Evolutionary conservation across 2,329 filamentous ascomycete species (phyloP), one percentile per base, ranked within the genome.

Genomic region (Scedosporium apiospermum): DNA sequence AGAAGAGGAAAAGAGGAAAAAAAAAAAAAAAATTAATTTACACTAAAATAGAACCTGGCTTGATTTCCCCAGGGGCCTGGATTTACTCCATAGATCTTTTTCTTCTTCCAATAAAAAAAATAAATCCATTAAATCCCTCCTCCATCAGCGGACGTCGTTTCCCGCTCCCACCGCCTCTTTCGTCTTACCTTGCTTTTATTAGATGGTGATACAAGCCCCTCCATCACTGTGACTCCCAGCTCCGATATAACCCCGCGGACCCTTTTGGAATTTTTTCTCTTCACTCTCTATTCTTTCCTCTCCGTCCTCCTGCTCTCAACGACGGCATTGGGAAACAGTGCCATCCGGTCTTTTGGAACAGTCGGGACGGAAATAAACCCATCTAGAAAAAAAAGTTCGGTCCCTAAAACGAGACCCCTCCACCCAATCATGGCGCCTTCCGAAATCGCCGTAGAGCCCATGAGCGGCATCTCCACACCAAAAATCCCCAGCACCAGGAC

Each of bases 401-500:
- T 49, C 51, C 12, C 7, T n/a, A 7, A 23, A 5, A 9, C 6
- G 16, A 10, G 3, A 30, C 12, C 55, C n/a, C 27, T 23, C 12
- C 51, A 34, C 23, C 21, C 26, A 60, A 34, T 34, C 49, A 65
- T 65, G 63, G 61, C 61, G 26, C 58, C 64, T 26, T 44, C 59
- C 51, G 55, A 44, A 38, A 38, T 58, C 49, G 57, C 59, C 10
- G 38, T 57, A 26, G 57, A 46, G 27, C 42, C 62, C 12, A 27
- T 62, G 7, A 27, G 21, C 58, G 44, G 57, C 49, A 62, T 62
- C 63, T 59, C 58, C 51, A 60, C 18, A 21, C 38, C 18, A 53
- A 63, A 63, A 46, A 53, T 23, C 42, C 49, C 38, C 61, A 65
- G 59, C 23, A 57, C 26, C 55, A 41, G 38, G 49, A 23, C 64